A percentile compares a stretch with the other conserved stretches of the same genome.
These are phyloP conservation scores for Petunia hybrid DNA, from an alignment of 305 asterid species.

Conservation along the genomic window DNA sequence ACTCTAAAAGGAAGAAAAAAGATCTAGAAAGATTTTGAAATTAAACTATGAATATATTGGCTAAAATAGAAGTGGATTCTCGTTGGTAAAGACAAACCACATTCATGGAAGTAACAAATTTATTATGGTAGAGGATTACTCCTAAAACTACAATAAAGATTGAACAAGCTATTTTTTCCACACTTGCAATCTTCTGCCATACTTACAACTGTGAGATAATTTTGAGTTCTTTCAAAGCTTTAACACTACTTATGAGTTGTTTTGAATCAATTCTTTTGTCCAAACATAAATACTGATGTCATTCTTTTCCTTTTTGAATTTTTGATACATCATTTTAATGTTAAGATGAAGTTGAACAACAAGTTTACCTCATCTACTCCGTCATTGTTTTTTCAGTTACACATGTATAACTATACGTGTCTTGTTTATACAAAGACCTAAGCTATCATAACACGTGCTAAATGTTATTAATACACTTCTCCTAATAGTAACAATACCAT, in stretches of 20 bases:
- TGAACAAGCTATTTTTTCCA: neutral
- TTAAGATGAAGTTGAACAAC: neutral
- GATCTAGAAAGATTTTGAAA: conserved; percentile 25
- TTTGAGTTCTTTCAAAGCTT: neutral
- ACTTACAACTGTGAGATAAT: neutral
- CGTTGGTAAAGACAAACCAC: neutral
- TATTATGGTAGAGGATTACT: neutral
- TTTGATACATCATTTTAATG: neutral
- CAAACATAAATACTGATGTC: neutral
- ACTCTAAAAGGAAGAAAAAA: neutral
- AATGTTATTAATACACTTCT: no score
- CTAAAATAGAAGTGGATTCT: neutral
- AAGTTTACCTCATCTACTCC: neutral
- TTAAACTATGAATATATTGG: conserved; percentile 8
- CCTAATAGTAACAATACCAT: neutral
- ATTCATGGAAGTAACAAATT: neutral
- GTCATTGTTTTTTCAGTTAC: neutral
- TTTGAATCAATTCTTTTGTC: neutral
- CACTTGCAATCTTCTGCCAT: neutral
- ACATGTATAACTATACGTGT: neutral
- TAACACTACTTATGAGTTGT: neutral
- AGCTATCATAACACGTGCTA: neutral
- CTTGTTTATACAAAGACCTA: neutral
- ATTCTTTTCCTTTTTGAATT: neutral
- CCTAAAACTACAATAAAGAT: neutral